A percentile compares a stretch with the other conserved stretches of the same genome.
phyloP scores from a whole-genome alignment of 2,329 filamentous ascomycete species.

The Cladophialophora chaetospira region DNA sequence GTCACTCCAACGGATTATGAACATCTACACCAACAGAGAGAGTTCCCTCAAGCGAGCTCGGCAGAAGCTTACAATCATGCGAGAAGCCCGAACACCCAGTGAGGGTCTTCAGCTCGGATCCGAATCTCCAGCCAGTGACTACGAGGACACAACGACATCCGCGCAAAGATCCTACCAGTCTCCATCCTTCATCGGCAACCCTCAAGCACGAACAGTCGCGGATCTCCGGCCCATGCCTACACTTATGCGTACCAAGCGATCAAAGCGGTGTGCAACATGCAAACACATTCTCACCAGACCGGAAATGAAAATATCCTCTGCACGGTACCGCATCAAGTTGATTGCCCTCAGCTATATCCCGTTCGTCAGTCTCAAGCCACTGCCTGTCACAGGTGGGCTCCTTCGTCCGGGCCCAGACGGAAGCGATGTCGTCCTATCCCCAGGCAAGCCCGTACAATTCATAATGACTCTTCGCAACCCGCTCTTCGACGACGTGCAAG shows the following conservation, averaged over 20 bases:
- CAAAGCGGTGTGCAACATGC: slow-evolving; percentile 89
- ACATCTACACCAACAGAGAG: slow-evolving; percentile 70
- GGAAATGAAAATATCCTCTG: slow-evolving; percentile 84
- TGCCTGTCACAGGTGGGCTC: slow-evolving; percentile 41
- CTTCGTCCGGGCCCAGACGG: slow-evolving; percentile 32
- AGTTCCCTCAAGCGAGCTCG: slow-evolving; percentile 62
- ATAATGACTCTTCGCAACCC: slow-evolving; percentile 91
- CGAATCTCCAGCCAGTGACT: slow-evolving; percentile 8
- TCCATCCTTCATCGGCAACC: slow-evolving; percentile 50
- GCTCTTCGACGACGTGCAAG: slow-evolving; percentile 84
- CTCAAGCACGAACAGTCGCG: slow-evolving; percentile 62
- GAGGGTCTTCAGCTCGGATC: slow-evolving; percentile 70
- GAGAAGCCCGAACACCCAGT: slow-evolving; percentile 69
- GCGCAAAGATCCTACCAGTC: slow-evolving; percentile 43
- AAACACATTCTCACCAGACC: slow-evolving; percentile 95
- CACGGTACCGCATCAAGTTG: slow-evolving; percentile 87
- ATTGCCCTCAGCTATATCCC: slow-evolving; percentile 89
- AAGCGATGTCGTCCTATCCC: slow-evolving; percentile 50
- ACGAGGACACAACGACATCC: slow-evolving; percentile 26
- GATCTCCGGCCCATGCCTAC: slow-evolving; percentile 80
- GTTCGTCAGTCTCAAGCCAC: slow-evolving; percentile 66
- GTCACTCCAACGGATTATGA: slow-evolving; percentile 86
- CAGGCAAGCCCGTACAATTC: slow-evolving; percentile 67
- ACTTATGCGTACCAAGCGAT: slow-evolving; percentile 84
- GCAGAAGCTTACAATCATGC: slow-evolving; percentile 71